Evolutionary conservation across 805 yeast species (phyloP).

Genomic region (Candida glaebosa): DNA sequence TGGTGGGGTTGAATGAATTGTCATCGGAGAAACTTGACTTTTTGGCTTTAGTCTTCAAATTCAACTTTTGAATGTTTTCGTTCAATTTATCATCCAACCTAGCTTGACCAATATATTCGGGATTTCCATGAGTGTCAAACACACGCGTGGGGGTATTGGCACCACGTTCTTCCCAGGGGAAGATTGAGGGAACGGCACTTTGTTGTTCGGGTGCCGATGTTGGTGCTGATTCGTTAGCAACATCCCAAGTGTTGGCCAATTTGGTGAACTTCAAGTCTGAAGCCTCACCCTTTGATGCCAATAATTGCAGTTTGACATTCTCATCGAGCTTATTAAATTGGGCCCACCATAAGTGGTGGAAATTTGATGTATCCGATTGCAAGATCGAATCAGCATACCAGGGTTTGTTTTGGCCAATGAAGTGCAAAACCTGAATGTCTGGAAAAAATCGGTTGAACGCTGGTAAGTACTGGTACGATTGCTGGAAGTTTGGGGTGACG

Average conservation of each 20-base stretch:
- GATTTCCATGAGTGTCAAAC: slow-evolving; percentile 12
- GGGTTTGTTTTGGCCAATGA: slow-evolving; percentile 31
- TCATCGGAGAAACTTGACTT: slow-evolving; percentile 4
- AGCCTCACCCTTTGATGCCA: slow-evolving; percentile 17
- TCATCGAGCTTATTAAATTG: slow-evolving; percentile 21
- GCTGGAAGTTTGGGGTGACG: slow-evolving; percentile 27
- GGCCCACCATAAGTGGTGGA: slow-evolving; percentile 29
- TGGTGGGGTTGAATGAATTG: slow-evolving; percentile 19
- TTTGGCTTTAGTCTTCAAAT: slow-evolving; percentile 3
- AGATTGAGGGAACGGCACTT: slow-evolving; percentile 12
- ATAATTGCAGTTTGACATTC: slow-evolving; percentile 13
- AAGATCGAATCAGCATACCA: slow-evolving; percentile 21
- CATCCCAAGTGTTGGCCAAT: slow-evolving; percentile 21
- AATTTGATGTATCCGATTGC: slow-evolving; percentile 16
- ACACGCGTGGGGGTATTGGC: slow-evolving; percentile 21
- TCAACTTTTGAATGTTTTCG: slow-evolving; percentile 10
- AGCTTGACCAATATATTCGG: slow-evolving; percentile 5
- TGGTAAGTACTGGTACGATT: slow-evolving; percentile 31
- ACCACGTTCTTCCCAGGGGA: slow-evolving; percentile 30
- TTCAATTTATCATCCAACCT: slow-evolving; percentile 7
- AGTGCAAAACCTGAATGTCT: slow-evolving; percentile 29
- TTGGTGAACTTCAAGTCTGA: slow-evolving; percentile 17
- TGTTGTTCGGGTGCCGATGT: slow-evolving; percentile 1
- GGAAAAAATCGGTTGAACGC: slow-evolving; percentile 27
- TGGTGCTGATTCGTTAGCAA: slow-evolving; percentile 1